Evolutionary conservation across 352 stramenopile species (phyloP).

Genomic region (Globisporangium echinulatum): DNA sequence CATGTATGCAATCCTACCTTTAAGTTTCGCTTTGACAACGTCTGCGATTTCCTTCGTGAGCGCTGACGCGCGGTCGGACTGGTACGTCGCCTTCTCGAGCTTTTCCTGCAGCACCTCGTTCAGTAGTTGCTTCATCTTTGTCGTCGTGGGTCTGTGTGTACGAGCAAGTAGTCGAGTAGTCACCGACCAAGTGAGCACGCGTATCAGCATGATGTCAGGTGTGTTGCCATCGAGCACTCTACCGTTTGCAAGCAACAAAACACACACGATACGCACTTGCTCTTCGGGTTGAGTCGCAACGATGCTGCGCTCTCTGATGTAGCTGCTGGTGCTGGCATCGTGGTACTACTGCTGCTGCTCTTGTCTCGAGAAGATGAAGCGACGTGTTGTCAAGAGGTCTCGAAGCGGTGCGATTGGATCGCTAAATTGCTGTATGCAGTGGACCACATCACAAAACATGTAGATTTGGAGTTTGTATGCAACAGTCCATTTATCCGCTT

Average conservation of each 20-base stretch:
- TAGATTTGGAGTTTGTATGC: not conserved
- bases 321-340: slow-evolving; percentile 32
- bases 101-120: slow-evolving; percentile 59
- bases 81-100: slow-evolving; percentile 51
- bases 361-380: not conserved
- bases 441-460: not conserved
- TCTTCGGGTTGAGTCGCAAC: slow-evolving; percentile 55
- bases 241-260: not conserved
- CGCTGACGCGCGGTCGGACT: slow-evolving; percentile 64
- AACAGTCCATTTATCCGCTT: not conserved
- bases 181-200: not conserved
- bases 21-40: slow-evolving; percentile 74
- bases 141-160: slow-evolving; percentile 46
- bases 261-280: slow-evolving; percentile 18
- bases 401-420: not conserved
- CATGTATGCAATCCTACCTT: slow-evolving; percentile 30
- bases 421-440: too few relatives aligned
- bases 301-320: slow-evolving; percentile 33
- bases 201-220: too few relatives aligned
- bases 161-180: not conserved
- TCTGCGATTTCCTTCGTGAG: slow-evolving; percentile 87
- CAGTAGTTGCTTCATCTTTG: slow-evolving; percentile 79
- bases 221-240: not conserved
- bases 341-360: not conserved
- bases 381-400: not conserved